Base-by-base conservation (phyloP, 169 alveolate species). In the Plasmodium falciparum region DNA sequence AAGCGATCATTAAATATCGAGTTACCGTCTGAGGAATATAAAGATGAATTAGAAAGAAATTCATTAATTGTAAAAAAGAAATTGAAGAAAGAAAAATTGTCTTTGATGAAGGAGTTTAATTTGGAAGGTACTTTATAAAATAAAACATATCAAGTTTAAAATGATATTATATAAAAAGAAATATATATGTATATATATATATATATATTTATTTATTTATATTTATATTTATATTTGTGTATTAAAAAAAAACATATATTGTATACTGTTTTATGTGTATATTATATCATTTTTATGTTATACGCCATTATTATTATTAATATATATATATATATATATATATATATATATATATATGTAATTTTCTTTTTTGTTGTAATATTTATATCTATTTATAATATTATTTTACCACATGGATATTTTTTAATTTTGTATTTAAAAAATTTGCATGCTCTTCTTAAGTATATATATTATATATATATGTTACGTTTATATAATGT, bases 71-170 rank as follows among this genome's bases (percentile, higher is more conserved):
- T 71, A 2, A 71, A 71, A 50, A 71, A 71, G 17, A 71, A 78
- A 12, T 65, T 29, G 8, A 65, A 78, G 26, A 63, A 66, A 33
- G 78, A 78, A 49, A 78, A 78, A 24, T 13, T 33, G 13, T 50
- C 89, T 8, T 73, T 78, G n/a, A 39, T 78, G 75, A 71, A 61
- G 20, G 78, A 78, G 11, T 63, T 78, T 49, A 78, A 66, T 50
- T 56, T 78, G 13, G 39, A 75, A 20, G 89, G 89, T 78, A 70
- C 24, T 2, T 13, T 12, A n/a, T 12, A 5, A 54, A 1, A 52
- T 0, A 33, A 33, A 33, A 33, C 45, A 33, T 33, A 33, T 33
- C 45, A 33, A 33, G 3, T 33, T 0, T 9, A 33, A 33, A 33
- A 33, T 8, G 6, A 33, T 33, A 33, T 33, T 33, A 33, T 33